Evolutionary conservation across 2,329 filamentous ascomycete genomes (phyloP), one percentile per base, ranked within the genome.

Genomic region (Penicillium concentricum): DNA sequence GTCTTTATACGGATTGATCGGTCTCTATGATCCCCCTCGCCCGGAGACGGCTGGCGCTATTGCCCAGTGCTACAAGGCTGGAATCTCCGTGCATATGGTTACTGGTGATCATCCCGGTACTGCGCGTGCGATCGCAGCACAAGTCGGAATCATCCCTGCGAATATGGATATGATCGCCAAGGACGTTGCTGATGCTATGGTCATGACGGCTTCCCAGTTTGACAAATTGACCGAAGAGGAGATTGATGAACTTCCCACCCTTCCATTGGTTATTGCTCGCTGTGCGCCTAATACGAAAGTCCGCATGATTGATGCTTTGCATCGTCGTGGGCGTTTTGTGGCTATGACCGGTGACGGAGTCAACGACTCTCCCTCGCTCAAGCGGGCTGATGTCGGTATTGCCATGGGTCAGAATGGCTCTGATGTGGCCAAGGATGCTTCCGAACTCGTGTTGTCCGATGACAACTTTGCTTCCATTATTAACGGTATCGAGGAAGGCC

Each of bases 291-390:
- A 81, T 54, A 84, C 82, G 15, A 96, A 96, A 76, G 90, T 92
- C 7, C 87, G 90, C 53, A 95, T 96, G 91, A 92, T 96, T 51
- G 89, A 91, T 35, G 75, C 75, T 2, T 57, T 78, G 37, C 75
- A 76, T 50, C 69, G 74, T 24, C 86, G 90, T 39, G 83, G 86
- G 16, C 81, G 82, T 12, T 93, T 89, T 72, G 90, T 88, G 70
- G 91, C 90, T 54, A 94, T 95, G 90, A 95, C 91, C 28, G 91
- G 91, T 64, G 91, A 95, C 62, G 91, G 91, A 54, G 91, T 94
- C 61, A 95, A 95, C 69, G 91, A 95, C 70, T 90, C 89, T 3
- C 91, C 91, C 0, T 92, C 90, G 2, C 79, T 95, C 38, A 91
- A 91, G 62, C 83, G 84, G 24, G 89, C 90, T 7, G 91, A 96